A percentile compares a stretch with the other conserved stretches of the same genome.
Conservation (phyloP, 345 rosid species). For the Eucalyptus caleyi region DNA sequence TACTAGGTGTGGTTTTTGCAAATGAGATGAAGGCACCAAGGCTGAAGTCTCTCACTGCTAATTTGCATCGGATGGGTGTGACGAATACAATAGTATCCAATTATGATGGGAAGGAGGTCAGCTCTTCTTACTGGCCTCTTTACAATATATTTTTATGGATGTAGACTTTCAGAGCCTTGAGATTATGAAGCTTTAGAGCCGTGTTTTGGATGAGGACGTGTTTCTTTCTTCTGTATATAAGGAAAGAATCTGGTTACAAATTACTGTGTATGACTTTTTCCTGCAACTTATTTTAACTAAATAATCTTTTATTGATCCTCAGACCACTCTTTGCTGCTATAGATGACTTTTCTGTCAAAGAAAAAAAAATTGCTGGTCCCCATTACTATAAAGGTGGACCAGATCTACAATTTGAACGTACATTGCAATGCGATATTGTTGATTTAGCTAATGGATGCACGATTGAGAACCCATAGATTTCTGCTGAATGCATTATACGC, state of each 20-base stretch:
- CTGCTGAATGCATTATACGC: neutral
- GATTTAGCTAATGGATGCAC: neutral
- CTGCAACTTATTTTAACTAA: neutral
- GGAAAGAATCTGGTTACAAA: neutral
- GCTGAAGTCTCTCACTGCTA: conserved; percentile 82
- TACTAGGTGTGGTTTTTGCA: conserved; percentile 73
- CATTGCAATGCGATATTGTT: neutral
- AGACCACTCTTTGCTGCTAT: neutral
- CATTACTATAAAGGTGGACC: neutral
- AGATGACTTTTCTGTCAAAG: neutral
- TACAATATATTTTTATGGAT: neutral
- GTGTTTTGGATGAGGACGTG: neutral
- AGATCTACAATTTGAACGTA: neutral
- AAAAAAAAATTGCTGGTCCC: neutral
- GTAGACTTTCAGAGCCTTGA: neutral
- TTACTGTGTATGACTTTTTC: neutral
- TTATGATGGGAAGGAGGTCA: conserved; percentile 95
- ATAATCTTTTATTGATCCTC: neutral
- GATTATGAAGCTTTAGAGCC: neutral
- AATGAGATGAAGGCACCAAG: conserved; percentile 84
- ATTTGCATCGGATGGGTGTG: conserved; percentile 92
- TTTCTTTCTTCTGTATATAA: neutral
- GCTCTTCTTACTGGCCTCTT: neutral
- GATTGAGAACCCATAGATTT: neutral
- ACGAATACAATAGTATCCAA: conserved; percentile 85